Conservation (phyloP, 108 stramenopile genomes). For the Ochromonas danica region DNA sequence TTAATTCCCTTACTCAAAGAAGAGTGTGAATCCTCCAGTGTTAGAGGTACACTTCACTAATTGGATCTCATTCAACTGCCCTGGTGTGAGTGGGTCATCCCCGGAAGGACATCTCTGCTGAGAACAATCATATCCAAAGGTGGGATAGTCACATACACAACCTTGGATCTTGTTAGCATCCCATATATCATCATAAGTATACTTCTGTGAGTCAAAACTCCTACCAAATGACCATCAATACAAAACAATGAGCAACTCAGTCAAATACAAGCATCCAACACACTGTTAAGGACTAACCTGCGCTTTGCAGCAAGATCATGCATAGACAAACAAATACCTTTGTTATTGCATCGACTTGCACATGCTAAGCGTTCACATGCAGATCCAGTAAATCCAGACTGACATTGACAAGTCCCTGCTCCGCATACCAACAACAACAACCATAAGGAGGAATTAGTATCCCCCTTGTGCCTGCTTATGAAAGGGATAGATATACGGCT, state of each 20-base stretch:
- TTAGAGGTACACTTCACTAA: conserved; percentile 49
- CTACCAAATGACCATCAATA: conserved; percentile 25
- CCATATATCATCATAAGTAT: conserved; percentile 37
- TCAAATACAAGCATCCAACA: neutral
- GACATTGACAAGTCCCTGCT: conserved; percentile 52
- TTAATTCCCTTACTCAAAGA: neutral
- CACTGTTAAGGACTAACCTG: conserved; percentile 19
- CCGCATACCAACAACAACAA: neutral
- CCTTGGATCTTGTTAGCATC: conserved; percentile 51
- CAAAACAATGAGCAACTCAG: neutral
- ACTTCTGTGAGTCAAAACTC: neutral
- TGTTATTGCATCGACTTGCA: conserved; percentile 43
- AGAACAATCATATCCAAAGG: conserved; percentile 40
- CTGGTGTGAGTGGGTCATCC: conserved; percentile 29
- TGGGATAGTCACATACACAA: conserved; percentile 42
- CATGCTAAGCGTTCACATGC: conserved; percentile 56
- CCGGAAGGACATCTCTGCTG: conserved; percentile 18
- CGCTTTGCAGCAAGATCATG: conserved; percentile 40
- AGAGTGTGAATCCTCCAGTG: conserved; percentile 38
- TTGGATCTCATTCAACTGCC: conserved; percentile 57
- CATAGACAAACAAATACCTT: conserved; percentile 48
- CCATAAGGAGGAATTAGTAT: neutral
- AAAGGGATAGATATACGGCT: neutral
- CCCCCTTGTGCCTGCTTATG: neutral
- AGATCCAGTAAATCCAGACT: conserved; percentile 55